phyloP scores from a whole-genome alignment of 2,329 filamentous ascomycete species.

The Fusarium irregulare region DNA sequence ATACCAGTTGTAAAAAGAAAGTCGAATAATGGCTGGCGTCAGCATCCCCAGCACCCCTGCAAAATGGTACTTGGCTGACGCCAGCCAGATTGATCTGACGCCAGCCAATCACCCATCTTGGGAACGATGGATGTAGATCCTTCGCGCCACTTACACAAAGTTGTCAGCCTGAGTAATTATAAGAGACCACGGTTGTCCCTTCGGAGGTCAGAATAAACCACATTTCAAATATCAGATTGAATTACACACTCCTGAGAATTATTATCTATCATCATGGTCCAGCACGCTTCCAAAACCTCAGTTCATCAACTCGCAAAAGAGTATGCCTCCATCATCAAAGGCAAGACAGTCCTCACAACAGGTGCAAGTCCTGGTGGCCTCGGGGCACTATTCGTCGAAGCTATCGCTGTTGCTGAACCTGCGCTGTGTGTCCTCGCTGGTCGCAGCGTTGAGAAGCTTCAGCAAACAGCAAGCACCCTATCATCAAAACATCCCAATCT shows the following conservation, averaged over 20 bases:
- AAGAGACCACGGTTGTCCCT: neutral
- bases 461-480: constrained; percentile 6
- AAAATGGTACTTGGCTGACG: neutral
- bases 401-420: constrained; percentile 5
- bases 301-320: constrained; percentile 14
- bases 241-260: too few relatives aligned
- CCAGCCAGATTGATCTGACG: constrained; percentile 6
- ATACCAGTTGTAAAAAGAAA: neutral
- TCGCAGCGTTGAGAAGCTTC: constrained; percentile 6
- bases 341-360: constrained; percentile 14
- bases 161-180: neutral
- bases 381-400: neutral
- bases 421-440: constrained; percentile 3
- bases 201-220: too few relatives aligned
- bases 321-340: constrained; percentile 9
- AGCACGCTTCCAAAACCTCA: neutral
- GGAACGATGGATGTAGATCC: neutral
- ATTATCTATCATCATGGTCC: neutral
- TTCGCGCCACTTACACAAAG: neutral
- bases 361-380: constrained; percentile 16
- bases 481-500: neutral
- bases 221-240: too few relatives aligned
- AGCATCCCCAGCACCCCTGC: neutral
- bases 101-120: neutral
- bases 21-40: too few relatives aligned